Evolutionary conservation across 805 yeast genomes (phyloP).

Genomic region (Yarrowia alimentaria): DNA sequence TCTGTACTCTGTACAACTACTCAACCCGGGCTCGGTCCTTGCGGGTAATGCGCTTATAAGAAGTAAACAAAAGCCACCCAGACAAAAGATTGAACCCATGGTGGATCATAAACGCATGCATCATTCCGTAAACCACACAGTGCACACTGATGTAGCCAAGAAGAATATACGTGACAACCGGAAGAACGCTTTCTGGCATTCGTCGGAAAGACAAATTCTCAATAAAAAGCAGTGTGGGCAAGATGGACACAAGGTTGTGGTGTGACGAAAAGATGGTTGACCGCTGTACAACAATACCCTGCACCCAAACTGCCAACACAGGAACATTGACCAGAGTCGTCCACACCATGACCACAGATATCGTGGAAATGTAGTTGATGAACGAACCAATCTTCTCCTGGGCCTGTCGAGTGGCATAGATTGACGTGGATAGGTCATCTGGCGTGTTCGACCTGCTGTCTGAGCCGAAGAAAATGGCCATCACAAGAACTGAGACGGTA

Average conservation of each 20-base stretch:
- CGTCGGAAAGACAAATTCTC: conserved; percentile 54
- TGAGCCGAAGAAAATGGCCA: conserved; percentile 41
- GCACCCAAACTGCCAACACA: conserved; percentile 74
- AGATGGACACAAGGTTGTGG: conserved; percentile 74
- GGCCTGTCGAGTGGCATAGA: conserved; percentile 31
- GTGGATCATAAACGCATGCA: conserved; percentile 83
- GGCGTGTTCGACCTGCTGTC: conserved; percentile 21
- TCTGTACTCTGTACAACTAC: no score
- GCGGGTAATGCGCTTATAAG: conserved; percentile 1
- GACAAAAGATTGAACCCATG: conserved; percentile 62
- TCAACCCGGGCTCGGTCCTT: conserved; percentile 17
- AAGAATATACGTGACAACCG: conserved; percentile 44
- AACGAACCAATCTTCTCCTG: conserved; percentile 37
- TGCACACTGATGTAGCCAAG: conserved; percentile 54
- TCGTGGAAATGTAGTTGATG: conserved; percentile 59
- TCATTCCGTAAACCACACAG: conserved; percentile 67
- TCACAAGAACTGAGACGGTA: conserved; percentile 56
- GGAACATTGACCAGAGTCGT: conserved; percentile 77
- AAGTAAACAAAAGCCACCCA: conserved; percentile 32
- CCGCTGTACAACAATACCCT: conserved; percentile 75
- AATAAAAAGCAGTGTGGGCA: conserved; percentile 65
- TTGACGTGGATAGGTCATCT: neutral
- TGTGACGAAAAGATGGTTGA: conserved; percentile 81
- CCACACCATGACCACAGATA: conserved; percentile 71
- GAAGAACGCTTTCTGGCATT: conserved; percentile 40